These are phyloP conservation scores for Blastocladiella emersonii DNA, from an alignment of 371 early-diverging fungal species.

Conservation along the genomic window DNA sequence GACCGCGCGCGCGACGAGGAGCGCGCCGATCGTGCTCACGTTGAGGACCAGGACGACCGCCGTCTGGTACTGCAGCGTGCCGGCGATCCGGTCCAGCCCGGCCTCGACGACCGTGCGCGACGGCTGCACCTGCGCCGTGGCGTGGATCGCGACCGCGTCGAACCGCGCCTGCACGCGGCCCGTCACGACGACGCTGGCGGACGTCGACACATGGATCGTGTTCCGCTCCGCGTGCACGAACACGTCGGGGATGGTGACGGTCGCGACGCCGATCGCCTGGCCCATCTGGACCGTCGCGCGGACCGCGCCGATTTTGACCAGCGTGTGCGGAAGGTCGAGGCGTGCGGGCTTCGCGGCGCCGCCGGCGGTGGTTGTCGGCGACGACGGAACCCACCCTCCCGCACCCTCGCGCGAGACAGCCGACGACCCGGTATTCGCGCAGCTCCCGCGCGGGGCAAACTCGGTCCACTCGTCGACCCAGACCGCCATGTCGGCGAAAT, in stretches of 20 bases:
- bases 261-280: conserved; percentile 56
- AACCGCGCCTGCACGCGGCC: background rate
- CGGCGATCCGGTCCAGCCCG: conserved; percentile 17
- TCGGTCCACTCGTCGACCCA: conserved; percentile 1
- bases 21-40: conserved; percentile 14
- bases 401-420: no score
- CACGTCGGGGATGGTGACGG: conserved; percentile 29
- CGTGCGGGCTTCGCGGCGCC: background rate
- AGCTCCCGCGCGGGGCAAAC: no score
- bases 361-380: background rate
- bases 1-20: background rate
- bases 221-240: conserved; percentile 21
- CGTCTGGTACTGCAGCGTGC: conserved; percentile 49
- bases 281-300: conserved; percentile 52
- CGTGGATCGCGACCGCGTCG: background rate
- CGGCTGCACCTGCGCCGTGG: background rate
- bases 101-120: background rate
- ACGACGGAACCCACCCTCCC: no score
- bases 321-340: background rate
- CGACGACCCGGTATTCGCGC: no score
- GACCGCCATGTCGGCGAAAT: background rate
- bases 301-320: conserved; percentile 24
- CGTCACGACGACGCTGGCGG: background rate
- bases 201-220: background rate
- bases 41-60: conserved; percentile 46